Evolutionary conservation across 345 rosid genomes (phyloP), one percentile per base, ranked within the genome.

Genomic region (Salix koriyanagi): DNA sequence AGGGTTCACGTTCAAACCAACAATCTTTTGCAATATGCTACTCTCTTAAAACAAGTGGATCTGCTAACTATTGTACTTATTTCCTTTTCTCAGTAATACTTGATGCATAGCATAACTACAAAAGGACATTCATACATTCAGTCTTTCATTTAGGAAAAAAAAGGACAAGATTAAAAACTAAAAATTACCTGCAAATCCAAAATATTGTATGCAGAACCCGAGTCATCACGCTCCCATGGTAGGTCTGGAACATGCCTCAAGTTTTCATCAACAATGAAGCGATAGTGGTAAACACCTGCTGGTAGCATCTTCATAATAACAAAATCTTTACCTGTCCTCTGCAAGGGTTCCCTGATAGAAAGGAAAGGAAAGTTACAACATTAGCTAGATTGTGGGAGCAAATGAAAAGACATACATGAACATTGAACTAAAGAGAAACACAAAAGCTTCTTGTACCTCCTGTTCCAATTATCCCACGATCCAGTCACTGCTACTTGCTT

Each of bases 381-480:
- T 76, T 19, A 76, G 71, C 26, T 12, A 44, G 28, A 60, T 7
- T 41, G 37, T 54, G 28, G 52, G 30, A 32, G 23, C 9, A 41
- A 4, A 8, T 34, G 12, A 62, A 25, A 44, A 71, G 64, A 66
- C 65, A 71, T 13, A 34, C 42, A 7, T 58, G n/a, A 56, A 75
- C 44, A 37, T 23, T 70, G 36, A 69, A 67, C 62, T 10, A 6
- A 44, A 65, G 21, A 48, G 32, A 77, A 39, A 50, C 44, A 37
- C 34, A 21, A 69, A 67, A 69, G 60, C 75, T 65, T 67, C 32
- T 65, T 36, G 39, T 77, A 88, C 94, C 78, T 74, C n/a, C 58
- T 81, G 30, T 37, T 67, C 94, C 94, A 90, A 64, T 87, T 83
- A 80, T 90, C 84, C 94, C 94, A 90, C 28, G 94, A 87, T 61